A percentile compares a stretch with the other conserved stretches of the same genome.
Conservation (phyloP, 352 stramenopile genomes). For the Pelagophyceae sp. region DNA sequence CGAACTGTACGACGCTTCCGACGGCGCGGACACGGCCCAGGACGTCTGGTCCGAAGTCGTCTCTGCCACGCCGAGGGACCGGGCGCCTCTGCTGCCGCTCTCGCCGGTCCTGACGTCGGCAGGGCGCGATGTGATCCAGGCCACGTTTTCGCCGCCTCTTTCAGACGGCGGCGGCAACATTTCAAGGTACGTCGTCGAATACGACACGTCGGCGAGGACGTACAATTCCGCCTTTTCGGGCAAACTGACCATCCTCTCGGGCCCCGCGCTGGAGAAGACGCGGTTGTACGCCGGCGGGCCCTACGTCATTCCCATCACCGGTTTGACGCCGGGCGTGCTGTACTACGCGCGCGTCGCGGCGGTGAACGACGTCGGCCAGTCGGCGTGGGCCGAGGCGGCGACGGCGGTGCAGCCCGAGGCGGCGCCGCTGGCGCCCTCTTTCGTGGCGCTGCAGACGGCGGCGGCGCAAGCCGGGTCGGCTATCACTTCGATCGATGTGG, state of each 20-base stretch:
- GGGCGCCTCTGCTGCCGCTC: constrained; percentile 59
- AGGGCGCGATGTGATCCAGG: constrained; percentile 51
- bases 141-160: constrained; percentile 53
- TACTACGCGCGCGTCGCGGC: constrained; percentile 70
- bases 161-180: constrained; percentile 49
- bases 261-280: background rate
- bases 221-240: constrained; percentile 7
- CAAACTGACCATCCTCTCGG: constrained; percentile 3
- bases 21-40: constrained; percentile 71
- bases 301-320: constrained; percentile 27
- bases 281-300: background rate
- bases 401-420: background rate
- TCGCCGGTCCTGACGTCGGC: constrained; percentile 53
- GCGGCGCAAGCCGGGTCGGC: constrained; percentile 15
- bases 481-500: constrained; percentile 38
- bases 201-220: constrained; percentile 52
- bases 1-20: constrained; percentile 61
- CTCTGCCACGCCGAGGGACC: constrained; percentile 62
- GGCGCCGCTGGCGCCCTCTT: background rate
- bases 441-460: constrained; percentile 20
- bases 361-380: constrained; percentile 52
- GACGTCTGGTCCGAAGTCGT: constrained; percentile 62
- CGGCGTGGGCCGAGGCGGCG: background rate
- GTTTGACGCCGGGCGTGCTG: constrained; percentile 30
- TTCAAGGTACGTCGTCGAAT: constrained; percentile 70